Base-by-base conservation (phyloP, 345 rosid genomes). In the Populus nigra region DNA sequence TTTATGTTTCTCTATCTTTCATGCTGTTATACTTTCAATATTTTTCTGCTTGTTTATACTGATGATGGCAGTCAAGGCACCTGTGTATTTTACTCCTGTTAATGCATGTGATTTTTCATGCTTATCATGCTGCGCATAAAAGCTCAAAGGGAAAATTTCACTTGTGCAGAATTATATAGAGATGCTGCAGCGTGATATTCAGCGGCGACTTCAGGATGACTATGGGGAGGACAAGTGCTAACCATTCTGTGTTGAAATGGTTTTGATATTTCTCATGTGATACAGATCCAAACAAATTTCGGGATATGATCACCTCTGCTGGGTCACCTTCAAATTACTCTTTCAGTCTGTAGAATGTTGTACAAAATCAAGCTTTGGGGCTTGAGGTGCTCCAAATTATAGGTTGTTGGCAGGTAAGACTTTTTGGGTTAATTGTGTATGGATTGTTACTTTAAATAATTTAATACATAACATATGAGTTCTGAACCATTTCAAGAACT, bases 131-230 rank as follows among this genome's bases (percentile, higher is more conserved):
- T 75, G 41, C 36, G 22, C 47, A 12, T 8, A 3, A 55, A 3
- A 55, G 27, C 29, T 63, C 41, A 73, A 3, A 39, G 20, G 29
- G 7, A 1, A 33, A 23, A 59, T 10, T 65, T 61, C 35, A 22
- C 69, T 18, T 71, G 33, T 78, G 78, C 92, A 94, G 98, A 96
- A 92, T 73, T 92, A 94, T 70, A 76, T 79, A 0, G 89, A 89
- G 85, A 75, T 91, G 83, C 86, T 94, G 69, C 85, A 73, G 78
- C 88, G 62, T 22, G 94, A 92, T 72, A 29, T 94, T 45, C 53
- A 45, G 45, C 87, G 31, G 16, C 80, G 87, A 59, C 68, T 90
- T 76, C 75, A 85, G 77, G 84, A 79, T 43, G 76, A 85, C 79
- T 81, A 76, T 20, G 74, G 80, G 27, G 65, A 35, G 39, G 81